phyloP scores from a whole-genome alignment of 208 protist species.

The Trypanosoma cruzi region DNA sequence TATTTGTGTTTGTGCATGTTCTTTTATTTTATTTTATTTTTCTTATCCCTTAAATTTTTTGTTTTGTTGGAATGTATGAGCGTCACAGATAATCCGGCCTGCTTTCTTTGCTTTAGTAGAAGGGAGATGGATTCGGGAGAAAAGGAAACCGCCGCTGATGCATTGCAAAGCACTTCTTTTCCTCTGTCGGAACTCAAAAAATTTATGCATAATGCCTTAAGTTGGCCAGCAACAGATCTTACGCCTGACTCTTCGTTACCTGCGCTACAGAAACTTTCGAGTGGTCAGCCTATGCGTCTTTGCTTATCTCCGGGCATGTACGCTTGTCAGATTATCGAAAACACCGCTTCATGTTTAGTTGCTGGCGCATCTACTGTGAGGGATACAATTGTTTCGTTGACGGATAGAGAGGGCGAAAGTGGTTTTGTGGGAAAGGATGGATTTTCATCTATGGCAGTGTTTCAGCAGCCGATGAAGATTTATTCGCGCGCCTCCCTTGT shows the following conservation, averaged over 20 bases:
- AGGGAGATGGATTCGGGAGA: neutral
- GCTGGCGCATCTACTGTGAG: neutral
- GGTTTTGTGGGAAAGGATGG: neutral
- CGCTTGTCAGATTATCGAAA: slow-evolving; percentile 14
- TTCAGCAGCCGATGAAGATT: slow-evolving; percentile 46
- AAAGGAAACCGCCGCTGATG: neutral
- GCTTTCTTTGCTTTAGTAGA: neutral
- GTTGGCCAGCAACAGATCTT: neutral
- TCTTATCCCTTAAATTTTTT: too few species aligned
- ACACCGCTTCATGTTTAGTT: slow-evolving; percentile 24
- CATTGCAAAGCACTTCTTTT: neutral
- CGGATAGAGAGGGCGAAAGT: neutral
- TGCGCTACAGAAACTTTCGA: slow-evolving; percentile 3
- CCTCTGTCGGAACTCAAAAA: neutral
- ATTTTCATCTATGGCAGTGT: slow-evolving; percentile 6
- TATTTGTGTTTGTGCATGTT: neutral
- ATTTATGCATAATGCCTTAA: slow-evolving; percentile 14
- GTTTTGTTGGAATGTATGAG: neutral
- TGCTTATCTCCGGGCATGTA: slow-evolving; percentile 8
- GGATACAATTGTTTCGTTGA: neutral
- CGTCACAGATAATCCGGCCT: neutral
- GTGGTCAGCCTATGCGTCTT: slow-evolving; percentile 6
- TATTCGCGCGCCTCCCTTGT: slow-evolving; percentile 41
- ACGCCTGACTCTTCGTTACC: neutral
- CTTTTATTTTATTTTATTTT: slow-evolving; percentile 1